Percentiles rank a stretch among this genome's conserved stretches.
phyloP scores from a whole-genome alignment of 2,329 filamentous ascomycete genomes.

The Fusarium miscanthi region DNA sequence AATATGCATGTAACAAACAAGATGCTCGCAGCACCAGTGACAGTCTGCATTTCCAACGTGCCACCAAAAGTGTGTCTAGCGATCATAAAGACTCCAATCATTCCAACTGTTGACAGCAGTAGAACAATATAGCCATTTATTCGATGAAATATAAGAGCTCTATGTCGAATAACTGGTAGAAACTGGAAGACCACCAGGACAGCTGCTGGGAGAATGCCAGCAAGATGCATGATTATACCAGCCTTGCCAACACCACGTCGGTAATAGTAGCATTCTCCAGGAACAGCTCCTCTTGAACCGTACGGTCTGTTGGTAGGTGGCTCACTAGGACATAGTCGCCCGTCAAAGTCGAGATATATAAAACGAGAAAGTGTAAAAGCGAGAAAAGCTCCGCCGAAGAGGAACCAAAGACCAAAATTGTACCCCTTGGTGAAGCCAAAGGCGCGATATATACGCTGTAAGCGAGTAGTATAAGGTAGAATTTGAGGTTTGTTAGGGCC shows the following conservation, averaged over 20 bases:
- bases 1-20: constrained; percentile 56
- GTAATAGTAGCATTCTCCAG: constrained; percentile 58
- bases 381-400: constrained; percentile 56
- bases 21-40: constrained; percentile 56
- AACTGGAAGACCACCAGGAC: constrained; percentile 62
- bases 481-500: background rate
- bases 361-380: constrained; percentile 38
- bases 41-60: constrained; percentile 59
- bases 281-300: constrained; percentile 32
- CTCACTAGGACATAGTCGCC: constrained; percentile 47
- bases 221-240: constrained; percentile 61
- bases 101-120: constrained; percentile 58
- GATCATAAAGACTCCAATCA: constrained; percentile 65
- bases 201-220: constrained; percentile 57
- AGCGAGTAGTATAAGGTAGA: background rate
- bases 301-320: background rate
- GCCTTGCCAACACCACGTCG: constrained; percentile 36
- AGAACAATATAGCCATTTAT: constrained; percentile 69
- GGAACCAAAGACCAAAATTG: constrained; percentile 66
- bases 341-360: constrained; percentile 45
- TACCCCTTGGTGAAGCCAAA: constrained; percentile 68
- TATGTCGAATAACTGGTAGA: constrained; percentile 59
- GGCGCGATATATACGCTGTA: constrained; percentile 52
- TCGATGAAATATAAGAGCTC: constrained; percentile 65
- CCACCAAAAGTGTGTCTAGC: constrained; percentile 65